phyloP scores from a whole-genome alignment of 768 basidiomycete species.

The Boletales sp. region DNA sequence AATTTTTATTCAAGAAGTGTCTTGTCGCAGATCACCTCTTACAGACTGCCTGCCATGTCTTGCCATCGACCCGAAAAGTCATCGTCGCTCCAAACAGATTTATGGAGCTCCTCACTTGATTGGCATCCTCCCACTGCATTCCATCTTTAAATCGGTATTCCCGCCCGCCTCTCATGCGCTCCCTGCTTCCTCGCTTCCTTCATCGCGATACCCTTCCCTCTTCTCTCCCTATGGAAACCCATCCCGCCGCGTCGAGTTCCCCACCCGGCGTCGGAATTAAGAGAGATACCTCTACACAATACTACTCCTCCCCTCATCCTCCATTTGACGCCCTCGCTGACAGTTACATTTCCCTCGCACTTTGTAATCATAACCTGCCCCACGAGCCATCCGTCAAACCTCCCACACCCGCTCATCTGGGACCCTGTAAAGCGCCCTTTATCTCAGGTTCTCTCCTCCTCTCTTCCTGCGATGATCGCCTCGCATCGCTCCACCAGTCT shows the following conservation, averaged over 20 bases:
- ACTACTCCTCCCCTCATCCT: too few species aligned
- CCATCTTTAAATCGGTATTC: conserved; percentile 17
- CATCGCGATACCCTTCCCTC: conserved; percentile 1
- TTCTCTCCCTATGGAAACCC: not conserved
- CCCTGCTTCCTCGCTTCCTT: not conserved
- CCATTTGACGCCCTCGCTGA: too few species aligned
- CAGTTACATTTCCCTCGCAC: not conserved
- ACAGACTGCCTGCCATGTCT: conserved; percentile 1
- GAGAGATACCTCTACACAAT: too few species aligned
- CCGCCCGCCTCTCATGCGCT: not conserved
- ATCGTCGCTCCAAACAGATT: conserved; percentile 12
- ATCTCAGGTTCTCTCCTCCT: conserved; percentile 22
- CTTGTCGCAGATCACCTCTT: conserved; percentile 2
- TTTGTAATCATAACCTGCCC: not conserved
- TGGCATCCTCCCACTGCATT: conserved; percentile 9
- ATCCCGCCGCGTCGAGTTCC: not conserved
- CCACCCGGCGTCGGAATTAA: too few species aligned
- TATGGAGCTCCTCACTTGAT: too few species aligned
- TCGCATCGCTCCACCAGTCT: conserved; percentile 2
- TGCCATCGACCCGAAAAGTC: conserved; percentile 20
- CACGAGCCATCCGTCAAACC: not conserved
- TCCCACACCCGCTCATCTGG: not conserved
- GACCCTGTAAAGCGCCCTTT: not conserved
- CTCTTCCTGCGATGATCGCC: conserved; percentile 7
- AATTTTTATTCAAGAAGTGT: not conserved